These are phyloP conservation scores for Penicillium sp. DNA, from an alignment of 2,329 filamentous ascomycete species.

Conservation along the genomic window DNA sequence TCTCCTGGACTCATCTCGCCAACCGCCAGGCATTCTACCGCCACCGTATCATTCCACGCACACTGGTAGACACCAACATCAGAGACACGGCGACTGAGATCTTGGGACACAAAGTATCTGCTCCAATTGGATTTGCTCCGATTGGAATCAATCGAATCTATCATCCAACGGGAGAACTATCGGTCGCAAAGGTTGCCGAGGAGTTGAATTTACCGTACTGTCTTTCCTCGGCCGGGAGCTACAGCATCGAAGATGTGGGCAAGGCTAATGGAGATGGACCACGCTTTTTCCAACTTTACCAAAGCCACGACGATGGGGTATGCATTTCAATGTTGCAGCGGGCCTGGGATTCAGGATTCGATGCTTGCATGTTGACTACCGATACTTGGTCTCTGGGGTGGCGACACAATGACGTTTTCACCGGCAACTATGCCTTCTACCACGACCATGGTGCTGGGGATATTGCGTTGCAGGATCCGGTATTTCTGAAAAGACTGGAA, in stretches of 20 bases:
- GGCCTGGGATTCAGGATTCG: slow-evolving; percentile 59
- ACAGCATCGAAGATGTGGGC: slow-evolving; percentile 62
- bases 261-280: slow-evolving; percentile 55
- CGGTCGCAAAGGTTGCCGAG: slow-evolving; percentile 64
- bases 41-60: slow-evolving; percentile 65
- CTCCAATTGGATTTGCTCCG: slow-evolving; percentile 67
- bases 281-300: slow-evolving; percentile 68
- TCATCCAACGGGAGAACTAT: slow-evolving; percentile 60
- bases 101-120: slow-evolving; percentile 63
- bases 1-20: slow-evolving; percentile 46
- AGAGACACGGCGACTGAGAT: slow-evolving; percentile 62
- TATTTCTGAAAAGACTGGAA: slow-evolving; percentile 59
- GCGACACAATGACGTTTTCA: slow-evolving; percentile 62
- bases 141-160: slow-evolving; percentile 71
- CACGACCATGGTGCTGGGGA: slow-evolving; percentile 59
- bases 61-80: slow-evolving; percentile 64
- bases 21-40: slow-evolving; percentile 69
- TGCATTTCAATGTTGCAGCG: slow-evolving; percentile 61
- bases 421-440: slow-evolving; percentile 67
- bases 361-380: slow-evolving; percentile 63
- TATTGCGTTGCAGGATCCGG: slow-evolving; percentile 62
- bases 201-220: slow-evolving; percentile 64
- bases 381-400: slow-evolving; percentile 69
- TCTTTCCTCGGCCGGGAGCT: slow-evolving; percentile 61
- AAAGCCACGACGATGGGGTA: slow-evolving; percentile 65